phyloP scores from a whole-genome alignment of 2,329 filamentous ascomycete genomes.

The Clarireedia hainanense region DNA sequence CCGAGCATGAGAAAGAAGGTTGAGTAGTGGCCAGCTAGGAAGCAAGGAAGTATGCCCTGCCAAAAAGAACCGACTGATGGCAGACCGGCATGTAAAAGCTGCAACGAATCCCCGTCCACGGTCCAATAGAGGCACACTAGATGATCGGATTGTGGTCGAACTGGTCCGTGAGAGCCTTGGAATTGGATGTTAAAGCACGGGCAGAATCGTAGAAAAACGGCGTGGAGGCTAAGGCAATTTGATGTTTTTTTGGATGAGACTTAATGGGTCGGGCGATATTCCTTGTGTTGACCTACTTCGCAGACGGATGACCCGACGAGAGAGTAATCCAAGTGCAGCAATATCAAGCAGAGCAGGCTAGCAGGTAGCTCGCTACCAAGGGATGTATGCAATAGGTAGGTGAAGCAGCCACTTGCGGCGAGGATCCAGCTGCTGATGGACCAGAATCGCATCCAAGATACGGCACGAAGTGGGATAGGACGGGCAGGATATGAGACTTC shows the following conservation, averaged over 20 bases:
- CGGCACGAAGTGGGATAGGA: too few species aligned
- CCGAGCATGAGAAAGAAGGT: constrained; percentile 9
- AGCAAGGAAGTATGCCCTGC: constrained; percentile 7
- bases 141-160: background rate
- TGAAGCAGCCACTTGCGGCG: too few species aligned
- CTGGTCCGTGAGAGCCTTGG: background rate
- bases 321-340: too few species aligned
- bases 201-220: background rate
- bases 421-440: too few species aligned
- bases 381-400: too few species aligned
- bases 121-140: too few species aligned
- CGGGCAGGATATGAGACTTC: background rate
- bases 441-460: too few species aligned
- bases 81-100: background rate
- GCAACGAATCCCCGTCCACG: too few species aligned
- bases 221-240: background rate
- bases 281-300: background rate
- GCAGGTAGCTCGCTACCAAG: too few species aligned
- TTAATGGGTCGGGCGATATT: background rate
- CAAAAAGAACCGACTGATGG: background rate
- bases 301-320: background rate
- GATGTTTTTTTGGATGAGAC: background rate
- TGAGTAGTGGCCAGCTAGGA: background rate
- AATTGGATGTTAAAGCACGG: background rate
- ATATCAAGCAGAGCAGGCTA: too few species aligned